Evolutionary conservation across 2,329 filamentous ascomycete genomes (phyloP).

Genomic region (Ophidiomyces ophidiicola): DNA sequence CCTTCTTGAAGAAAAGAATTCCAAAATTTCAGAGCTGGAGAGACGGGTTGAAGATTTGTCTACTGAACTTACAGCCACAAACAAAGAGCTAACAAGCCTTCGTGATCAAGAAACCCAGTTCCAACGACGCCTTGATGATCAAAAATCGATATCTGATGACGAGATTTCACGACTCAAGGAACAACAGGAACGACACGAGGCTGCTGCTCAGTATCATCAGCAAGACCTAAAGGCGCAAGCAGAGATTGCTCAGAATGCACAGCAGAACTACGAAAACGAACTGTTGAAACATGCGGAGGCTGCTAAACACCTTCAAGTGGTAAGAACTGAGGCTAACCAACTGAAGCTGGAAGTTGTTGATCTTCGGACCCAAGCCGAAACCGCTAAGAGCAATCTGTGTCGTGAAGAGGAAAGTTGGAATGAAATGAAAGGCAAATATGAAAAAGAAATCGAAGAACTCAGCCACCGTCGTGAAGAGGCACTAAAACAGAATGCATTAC

Average conservation of each 20-base stretch:
- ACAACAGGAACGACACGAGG: conserved; percentile 65
- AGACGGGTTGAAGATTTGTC: conserved; percentile 75
- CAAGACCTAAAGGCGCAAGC: conserved; percentile 88
- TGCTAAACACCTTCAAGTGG: conserved; percentile 66
- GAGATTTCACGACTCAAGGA: conserved; percentile 74
- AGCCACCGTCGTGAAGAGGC: conserved; percentile 70
- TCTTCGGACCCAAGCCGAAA: conserved; percentile 69
- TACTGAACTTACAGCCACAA: conserved; percentile 66
- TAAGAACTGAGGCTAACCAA: conserved; percentile 69
- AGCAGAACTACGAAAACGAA: conserved; percentile 91
- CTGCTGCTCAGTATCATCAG: conserved; percentile 72
- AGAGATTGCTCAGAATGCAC: conserved; percentile 81
- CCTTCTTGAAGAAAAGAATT: conserved; percentile 63
- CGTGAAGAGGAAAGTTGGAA: conserved; percentile 83
- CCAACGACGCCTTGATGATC: conserved; percentile 59
- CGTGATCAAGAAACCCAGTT: conserved; percentile 70
- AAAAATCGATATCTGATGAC: conserved; percentile 64
- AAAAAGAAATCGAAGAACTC: conserved; percentile 70
- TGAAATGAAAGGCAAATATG: conserved; percentile 65
- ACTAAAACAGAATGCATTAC: conserved; percentile 75
- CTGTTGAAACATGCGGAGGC: conserved; percentile 91
- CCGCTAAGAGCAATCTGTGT: conserved; percentile 62
- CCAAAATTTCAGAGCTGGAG: conserved; percentile 66
- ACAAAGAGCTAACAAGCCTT: conserved; percentile 66
- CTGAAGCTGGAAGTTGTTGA: conserved; percentile 67